These are phyloP conservation scores for Diaporthe ilicicola DNA, from an alignment of 2,329 filamentous ascomycete species.

Conservation along the genomic window DNA sequence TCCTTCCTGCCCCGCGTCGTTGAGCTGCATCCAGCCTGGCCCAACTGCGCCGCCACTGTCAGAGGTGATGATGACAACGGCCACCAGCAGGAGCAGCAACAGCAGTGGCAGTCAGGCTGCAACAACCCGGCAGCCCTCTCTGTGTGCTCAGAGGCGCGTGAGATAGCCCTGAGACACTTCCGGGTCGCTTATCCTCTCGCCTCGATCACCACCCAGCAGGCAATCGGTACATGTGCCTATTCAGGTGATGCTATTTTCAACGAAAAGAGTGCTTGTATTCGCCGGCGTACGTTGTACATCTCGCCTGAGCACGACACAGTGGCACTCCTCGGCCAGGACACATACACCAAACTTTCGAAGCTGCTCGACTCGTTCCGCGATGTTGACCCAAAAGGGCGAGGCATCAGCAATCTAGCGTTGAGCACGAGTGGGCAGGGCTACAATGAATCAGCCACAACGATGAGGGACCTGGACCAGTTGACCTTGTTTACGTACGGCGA, in stretches of 20 bases:
- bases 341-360: constrained; percentile 36
- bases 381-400: constrained; percentile 35
- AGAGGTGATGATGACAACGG: constrained; percentile 28
- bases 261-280: neutral
- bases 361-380: constrained; percentile 37
- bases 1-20: constrained; percentile 45
- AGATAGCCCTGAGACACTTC: constrained; percentile 42
- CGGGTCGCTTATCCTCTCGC: constrained; percentile 41
- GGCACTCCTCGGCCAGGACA: constrained; percentile 42
- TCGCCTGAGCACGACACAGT: constrained; percentile 43
- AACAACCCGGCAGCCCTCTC: constrained; percentile 45
- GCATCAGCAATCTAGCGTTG: constrained; percentile 40
- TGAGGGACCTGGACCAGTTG: constrained; percentile 41
- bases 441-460: constrained; percentile 36
- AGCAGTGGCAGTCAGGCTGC: constrained; percentile 43
- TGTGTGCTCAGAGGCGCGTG: constrained; percentile 44
- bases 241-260: neutral
- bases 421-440: constrained; percentile 38
- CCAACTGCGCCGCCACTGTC: constrained; percentile 41
- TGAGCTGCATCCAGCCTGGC: constrained; percentile 43
- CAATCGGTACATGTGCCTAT: constrained; percentile 19
- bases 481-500: constrained; percentile 43
- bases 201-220: constrained; percentile 23
- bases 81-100: constrained; percentile 29
- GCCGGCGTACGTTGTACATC: constrained; percentile 41